These are phyloP conservation scores for Pythium rhizo-oryzae DNA, from an alignment of 352 stramenopile genomes.

Conservation along the genomic window DNA sequence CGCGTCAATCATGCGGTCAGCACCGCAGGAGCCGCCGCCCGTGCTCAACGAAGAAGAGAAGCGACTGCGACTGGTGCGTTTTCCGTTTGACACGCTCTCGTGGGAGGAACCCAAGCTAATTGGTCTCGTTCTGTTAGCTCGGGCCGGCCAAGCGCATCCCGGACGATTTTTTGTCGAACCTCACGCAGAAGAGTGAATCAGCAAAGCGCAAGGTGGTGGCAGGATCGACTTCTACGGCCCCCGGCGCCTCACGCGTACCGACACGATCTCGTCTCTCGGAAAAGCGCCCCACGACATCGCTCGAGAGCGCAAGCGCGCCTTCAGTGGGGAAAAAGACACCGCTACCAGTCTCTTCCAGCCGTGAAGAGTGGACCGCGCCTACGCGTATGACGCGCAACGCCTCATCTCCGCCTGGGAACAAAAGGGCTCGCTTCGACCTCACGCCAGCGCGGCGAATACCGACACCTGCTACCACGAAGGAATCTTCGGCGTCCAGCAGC, in stretches of 20 bases:
- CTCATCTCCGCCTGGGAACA: neutral
- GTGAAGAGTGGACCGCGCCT: constrained; percentile 2
- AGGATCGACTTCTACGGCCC: neutral
- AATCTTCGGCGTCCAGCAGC: neutral
- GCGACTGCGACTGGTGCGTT: constrained; percentile 19
- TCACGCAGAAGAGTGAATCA: neutral
- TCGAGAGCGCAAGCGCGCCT: constrained; percentile 15
- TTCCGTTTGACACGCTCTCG: too few species aligned
- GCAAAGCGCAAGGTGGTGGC: neutral
- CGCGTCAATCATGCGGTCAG: constrained; percentile 10
- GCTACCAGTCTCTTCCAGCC: neutral
- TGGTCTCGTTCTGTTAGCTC: neutral
- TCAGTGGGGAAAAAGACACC: neutral
- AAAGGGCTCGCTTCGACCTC: constrained; percentile 12
- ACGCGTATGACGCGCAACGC: neutral
- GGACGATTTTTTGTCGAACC: neutral
- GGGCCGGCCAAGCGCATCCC: neutral
- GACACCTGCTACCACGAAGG: neutral
- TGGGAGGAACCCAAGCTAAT: too few species aligned
- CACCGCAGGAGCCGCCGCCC: neutral
- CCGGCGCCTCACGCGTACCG: neutral
- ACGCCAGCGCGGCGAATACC: neutral
- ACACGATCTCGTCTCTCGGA: neutral
- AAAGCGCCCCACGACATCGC: neutral
- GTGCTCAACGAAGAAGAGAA: constrained; percentile 23